These are phyloP conservation scores for Volvariella volvacea DNA, from an alignment of 1,284 basidiomycete genomes.

Conservation along the genomic window DNA sequence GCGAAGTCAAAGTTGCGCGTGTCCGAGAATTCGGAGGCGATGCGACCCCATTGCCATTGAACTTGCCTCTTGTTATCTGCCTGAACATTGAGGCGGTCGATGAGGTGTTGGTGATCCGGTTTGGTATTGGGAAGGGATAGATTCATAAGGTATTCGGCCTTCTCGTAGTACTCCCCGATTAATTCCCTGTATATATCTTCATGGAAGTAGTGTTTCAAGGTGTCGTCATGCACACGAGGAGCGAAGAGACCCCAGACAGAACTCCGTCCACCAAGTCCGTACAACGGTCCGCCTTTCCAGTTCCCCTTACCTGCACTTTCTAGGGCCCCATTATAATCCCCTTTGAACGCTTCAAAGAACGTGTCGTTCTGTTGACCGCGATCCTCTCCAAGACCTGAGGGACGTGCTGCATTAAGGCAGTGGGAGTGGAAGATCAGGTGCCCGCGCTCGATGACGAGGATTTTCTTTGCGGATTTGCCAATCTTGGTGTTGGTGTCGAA, in stretches of 20 bases:
- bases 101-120: not conserved
- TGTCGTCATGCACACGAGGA: not conserved
- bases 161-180: not conserved
- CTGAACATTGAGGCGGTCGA: conserved; percentile 1
- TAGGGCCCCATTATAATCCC: not conserved
- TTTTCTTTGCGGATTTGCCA: not conserved
- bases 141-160: not conserved
- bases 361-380: not conserved
- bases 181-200: not conserved
- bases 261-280: conserved; percentile 8
- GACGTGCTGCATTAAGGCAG: not conserved
- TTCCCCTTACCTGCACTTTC: not conserved
- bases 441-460: not conserved
- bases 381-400: not conserved
- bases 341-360: not conserved
- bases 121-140: not conserved
- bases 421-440: not conserved
- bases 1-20: conserved; percentile 12
- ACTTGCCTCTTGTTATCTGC: conserved; percentile 4
- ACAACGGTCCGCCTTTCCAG: conserved; percentile 8
- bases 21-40: conserved; percentile 11
- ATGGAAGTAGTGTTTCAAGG: not conserved
- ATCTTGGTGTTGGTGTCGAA: conserved; percentile 8
- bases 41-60: conserved; percentile 14
- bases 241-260: conserved; percentile 9